phyloP scores from a whole-genome alignment of 345 rosid species.

The Lepidium africanum region DNA sequence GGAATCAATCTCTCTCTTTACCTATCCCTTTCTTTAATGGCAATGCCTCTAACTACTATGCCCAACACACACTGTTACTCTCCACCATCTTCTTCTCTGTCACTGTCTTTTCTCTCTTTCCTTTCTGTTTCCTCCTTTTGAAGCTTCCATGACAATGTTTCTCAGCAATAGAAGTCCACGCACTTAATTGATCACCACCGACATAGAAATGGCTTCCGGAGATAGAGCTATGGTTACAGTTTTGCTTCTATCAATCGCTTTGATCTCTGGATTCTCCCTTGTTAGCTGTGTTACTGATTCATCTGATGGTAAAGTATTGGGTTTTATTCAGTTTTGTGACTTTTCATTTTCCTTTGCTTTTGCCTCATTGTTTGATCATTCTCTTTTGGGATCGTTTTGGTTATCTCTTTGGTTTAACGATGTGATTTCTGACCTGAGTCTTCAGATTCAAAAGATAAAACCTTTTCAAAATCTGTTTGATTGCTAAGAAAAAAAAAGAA shows the following conservation, averaged over 20 bases:
- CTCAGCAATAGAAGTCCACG: conserved; percentile 16
- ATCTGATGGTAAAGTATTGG: conserved; percentile 36
- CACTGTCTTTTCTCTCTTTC: conserved; percentile 10
- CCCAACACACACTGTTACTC: conserved; percentile 21
- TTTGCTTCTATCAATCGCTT: conserved; percentile 12
- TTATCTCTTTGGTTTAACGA: background rate
- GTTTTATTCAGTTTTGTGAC: background rate
- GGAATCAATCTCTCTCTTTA: conserved; percentile 34
- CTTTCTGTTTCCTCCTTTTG: background rate
- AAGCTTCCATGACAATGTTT: background rate
- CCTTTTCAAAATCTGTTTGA: background rate
- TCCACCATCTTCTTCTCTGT: conserved; percentile 20
- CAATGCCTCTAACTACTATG: conserved; percentile 26
- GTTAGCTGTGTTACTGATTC: conserved; percentile 45
- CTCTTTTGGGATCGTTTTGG: conserved; percentile 8
- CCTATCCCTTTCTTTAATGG: conserved; percentile 42
- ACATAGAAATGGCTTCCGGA: conserved; percentile 24
- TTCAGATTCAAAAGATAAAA: conserved; percentile 23
- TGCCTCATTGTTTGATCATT: background rate
- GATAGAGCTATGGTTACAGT: conserved; percentile 5
- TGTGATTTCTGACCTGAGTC: conserved; percentile 4
- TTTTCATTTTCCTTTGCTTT: background rate
- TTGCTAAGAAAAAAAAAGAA: no score
- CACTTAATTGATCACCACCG: conserved; percentile 30
- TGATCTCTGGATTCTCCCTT: conserved; percentile 23